A percentile compares a stretch with the other conserved stretches of the same genome.
These are phyloP conservation scores for Cercophora scortea DNA, from an alignment of 495 filamentous ascomycete genomes.

Conservation along the genomic window DNA sequence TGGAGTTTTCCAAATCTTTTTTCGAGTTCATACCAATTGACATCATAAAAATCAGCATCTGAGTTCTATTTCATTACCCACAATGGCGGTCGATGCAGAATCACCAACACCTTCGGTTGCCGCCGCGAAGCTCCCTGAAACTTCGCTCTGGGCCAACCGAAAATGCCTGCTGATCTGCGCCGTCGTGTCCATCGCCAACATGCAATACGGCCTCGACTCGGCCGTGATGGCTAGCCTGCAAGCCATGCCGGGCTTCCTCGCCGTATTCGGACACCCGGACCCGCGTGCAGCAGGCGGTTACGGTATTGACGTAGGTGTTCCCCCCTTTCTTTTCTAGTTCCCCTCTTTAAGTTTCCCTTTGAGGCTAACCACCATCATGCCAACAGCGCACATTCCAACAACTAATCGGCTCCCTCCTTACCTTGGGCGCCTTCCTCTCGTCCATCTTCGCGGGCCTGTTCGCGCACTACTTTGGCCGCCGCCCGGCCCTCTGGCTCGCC, in stretches of 20 bases:
- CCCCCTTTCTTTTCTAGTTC: neutral
- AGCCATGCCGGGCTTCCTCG: conserved; percentile 52
- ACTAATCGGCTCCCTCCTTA: conserved; percentile 48
- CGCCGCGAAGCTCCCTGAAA: conserved; percentile 19
- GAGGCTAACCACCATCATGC: neutral
- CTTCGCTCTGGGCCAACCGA: conserved; percentile 31
- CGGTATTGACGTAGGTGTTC: conserved; percentile 8
- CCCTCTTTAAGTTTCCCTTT: neutral
- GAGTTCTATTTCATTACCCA: neutral
- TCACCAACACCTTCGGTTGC: neutral
- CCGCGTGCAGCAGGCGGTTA: conserved; percentile 9
- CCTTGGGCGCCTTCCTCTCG: conserved; percentile 48
- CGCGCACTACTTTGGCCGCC: conserved; percentile 44
- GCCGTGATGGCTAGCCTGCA: conserved; percentile 51
- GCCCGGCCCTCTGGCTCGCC: conserved; percentile 38
- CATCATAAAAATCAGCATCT: neutral
- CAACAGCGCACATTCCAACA: conserved; percentile 40
- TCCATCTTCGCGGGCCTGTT: conserved; percentile 46
- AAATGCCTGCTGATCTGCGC: conserved; percentile 33
- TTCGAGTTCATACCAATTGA: neutral
- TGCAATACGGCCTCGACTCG: conserved; percentile 54
- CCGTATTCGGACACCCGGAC: conserved; percentile 25
- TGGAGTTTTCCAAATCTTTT: neutral
- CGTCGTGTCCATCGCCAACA: conserved; percentile 31
- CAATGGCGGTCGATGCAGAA: neutral